These are phyloP conservation scores for Fusarium tjaetaba DNA, from an alignment of 2,329 filamentous ascomycete species.

Conservation along the genomic window DNA sequence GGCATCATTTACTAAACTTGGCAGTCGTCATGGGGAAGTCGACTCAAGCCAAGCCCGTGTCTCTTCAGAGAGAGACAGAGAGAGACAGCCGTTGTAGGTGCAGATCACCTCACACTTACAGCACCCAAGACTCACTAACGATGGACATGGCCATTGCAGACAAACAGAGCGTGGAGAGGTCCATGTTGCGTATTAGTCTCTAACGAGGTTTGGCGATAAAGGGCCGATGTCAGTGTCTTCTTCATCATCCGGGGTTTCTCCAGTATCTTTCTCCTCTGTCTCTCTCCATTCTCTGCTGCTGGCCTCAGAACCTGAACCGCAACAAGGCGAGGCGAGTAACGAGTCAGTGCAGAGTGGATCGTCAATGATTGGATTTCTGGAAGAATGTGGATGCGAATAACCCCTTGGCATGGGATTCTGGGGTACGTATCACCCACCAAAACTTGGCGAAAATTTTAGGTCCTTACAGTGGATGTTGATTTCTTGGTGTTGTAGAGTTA, in stretches of 20 bases:
- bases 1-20: conserved; percentile 36
- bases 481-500: conserved; percentile 22
- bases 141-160: too few species aligned
- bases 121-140: neutral
- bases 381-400: conserved; percentile 16
- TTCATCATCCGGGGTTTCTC: conserved; percentile 26
- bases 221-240: conserved; percentile 44
- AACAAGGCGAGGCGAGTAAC: conserved; percentile 9
- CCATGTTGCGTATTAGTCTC: conserved; percentile 25
- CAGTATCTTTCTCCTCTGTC: neutral
- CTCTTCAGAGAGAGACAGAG: neutral
- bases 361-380: conserved; percentile 25
- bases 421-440: conserved; percentile 18
- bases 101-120: conserved; percentile 16
- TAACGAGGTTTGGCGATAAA: conserved; percentile 31
- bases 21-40: conserved; percentile 44
- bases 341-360: conserved; percentile 15
- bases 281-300: neutral
- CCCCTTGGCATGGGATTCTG: conserved; percentile 24
- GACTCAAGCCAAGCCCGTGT: neutral
- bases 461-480: neutral
- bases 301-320: neutral
- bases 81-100: conserved; percentile 6
- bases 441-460: conserved; percentile 5
- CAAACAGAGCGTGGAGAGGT: conserved; percentile 2